Base-by-base conservation (phyloP, 208 protist genomes). In the Trichomonas vaginalis region DNA sequence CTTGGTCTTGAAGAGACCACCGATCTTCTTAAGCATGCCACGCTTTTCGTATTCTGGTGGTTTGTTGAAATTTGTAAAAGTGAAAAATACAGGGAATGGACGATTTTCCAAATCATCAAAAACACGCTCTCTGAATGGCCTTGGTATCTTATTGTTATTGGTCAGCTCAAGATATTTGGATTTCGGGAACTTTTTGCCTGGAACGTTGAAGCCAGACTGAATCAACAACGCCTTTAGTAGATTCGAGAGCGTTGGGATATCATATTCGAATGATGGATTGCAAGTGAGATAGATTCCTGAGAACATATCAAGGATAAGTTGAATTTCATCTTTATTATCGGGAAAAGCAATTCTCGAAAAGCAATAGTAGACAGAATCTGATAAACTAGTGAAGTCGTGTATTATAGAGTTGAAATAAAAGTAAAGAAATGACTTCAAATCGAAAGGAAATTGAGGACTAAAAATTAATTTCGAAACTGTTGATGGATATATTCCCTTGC, bases 331-430 rank as follows among this genome's bases (percentile, higher is more conserved):
- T 88, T 88, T n/a, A 47, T 88, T 88, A 23, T 88, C 37, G 17
- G 82, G 82, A 47, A 88, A 88, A 46, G 82, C 82, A 48, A 88
- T 88, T 88, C 82, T 88, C 47, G 82, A 88, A 14, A 88, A 42
- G 23, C 23, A 88, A 17, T 45, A n/a, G 14, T 40, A 40, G 21
- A 40, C 12, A 48, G 82, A n/a, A 21, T 88, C 82, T n/a, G 35
- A 40, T 10, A 88, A 21, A 10, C 10, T 88, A 10, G 17, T 32
- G 47, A 35, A 88, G 46, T 88, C 82, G 8, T 45, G 82, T 10
- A 48, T 88, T 4, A 47, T 40, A n/a, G 82, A 45, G 0, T 6
- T 21, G 37, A 88, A 88, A 47, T 47, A 88, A 88, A 47, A 88
- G 40, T 88, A 88, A 21, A 88, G 17, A 17, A 88, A 47, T 0